phyloP scores from a whole-genome alignment of 345 rosid species.

The Gossypium turneri region DNA sequence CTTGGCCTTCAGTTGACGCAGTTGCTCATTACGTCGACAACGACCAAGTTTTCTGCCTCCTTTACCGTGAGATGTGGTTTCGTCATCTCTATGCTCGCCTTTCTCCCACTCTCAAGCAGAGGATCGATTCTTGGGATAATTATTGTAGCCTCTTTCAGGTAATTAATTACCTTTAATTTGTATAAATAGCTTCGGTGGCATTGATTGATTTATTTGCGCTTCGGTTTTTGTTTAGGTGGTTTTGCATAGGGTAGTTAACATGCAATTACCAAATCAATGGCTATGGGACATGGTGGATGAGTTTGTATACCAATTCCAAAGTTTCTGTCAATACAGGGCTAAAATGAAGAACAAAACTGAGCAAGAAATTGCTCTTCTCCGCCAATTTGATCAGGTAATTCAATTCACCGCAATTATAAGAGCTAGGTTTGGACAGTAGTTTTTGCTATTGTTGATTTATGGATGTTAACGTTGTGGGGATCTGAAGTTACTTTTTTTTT shows the following conservation, averaged over 20 bases:
- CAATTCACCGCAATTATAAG: not conserved
- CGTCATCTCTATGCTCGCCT: conserved; percentile 90
- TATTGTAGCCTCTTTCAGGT: conserved; percentile 88
- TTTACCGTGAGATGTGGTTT: conserved; percentile 99
- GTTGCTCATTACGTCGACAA: conserved; percentile 81
- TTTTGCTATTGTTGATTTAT: not conserved
- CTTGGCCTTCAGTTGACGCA: conserved; percentile 96
- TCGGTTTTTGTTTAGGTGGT: conserved; percentile 50
- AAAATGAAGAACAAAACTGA: conserved; percentile 92
- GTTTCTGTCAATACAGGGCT: conserved; percentile 93
- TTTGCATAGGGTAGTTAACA: conserved; percentile 89
- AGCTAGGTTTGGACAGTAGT: not conserved
- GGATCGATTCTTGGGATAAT: conserved; percentile 97
- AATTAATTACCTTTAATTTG: not conserved
- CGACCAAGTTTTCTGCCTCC: conserved; percentile 89
- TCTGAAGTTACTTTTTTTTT: not conserved
- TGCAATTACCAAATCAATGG: conserved; percentile 99
- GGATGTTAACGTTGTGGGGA: not conserved
- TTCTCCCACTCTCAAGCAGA: conserved; percentile 82
- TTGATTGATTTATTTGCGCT: not conserved
- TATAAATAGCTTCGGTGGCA: not conserved
- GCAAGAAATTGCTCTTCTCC: conserved; percentile 77
- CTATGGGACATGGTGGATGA: conserved; percentile 99
- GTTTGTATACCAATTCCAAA: conserved; percentile 97
- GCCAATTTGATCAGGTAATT: conserved; percentile 69